These are phyloP conservation scores for Penicillium griseofulvum DNA, from an alignment of 2,329 filamentous ascomycete genomes.

Conservation along the genomic window DNA sequence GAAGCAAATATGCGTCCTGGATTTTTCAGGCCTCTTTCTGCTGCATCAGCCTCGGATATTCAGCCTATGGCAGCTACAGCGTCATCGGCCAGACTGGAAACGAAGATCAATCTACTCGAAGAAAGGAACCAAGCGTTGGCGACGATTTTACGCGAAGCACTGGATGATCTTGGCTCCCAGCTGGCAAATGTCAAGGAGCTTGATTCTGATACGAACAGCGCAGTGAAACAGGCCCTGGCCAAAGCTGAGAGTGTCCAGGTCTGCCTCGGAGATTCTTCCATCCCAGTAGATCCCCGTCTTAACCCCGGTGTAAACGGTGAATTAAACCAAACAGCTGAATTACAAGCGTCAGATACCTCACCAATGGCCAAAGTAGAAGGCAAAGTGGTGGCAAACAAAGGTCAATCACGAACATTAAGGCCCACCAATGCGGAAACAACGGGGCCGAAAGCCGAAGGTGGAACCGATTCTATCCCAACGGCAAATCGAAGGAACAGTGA, in stretches of 20 bases:
- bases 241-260: slow-evolving; percentile 45
- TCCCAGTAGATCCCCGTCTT: slow-evolving; percentile 24
- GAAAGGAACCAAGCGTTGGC: slow-evolving; percentile 43
- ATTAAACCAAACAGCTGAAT: neutral
- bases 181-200: slow-evolving; percentile 28
- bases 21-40: neutral
- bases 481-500: slow-evolving; percentile 4
- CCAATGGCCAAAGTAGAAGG: neutral
- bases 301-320: slow-evolving; percentile 6
- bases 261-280: slow-evolving; percentile 42
- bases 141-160: slow-evolving; percentile 40
- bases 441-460: slow-evolving; percentile 11
- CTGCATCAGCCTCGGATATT: neutral
- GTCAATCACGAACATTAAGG: slow-evolving; percentile 6
- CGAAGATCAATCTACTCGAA: slow-evolving; percentile 37
- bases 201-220: slow-evolving; percentile 27
- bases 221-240: slow-evolving; percentile 39
- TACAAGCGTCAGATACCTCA: neutral
- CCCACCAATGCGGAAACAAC: slow-evolving; percentile 5
- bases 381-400: neutral
- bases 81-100: slow-evolving; percentile 28
- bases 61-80: slow-evolving; percentile 8
- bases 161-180: slow-evolving; percentile 41
- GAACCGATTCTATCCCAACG: slow-evolving; percentile 9
- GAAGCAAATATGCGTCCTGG: slow-evolving; percentile 32